phyloP scores from a whole-genome alignment of 495 filamentous ascomycete species.

The Hypoxylon fragiforme region DNA sequence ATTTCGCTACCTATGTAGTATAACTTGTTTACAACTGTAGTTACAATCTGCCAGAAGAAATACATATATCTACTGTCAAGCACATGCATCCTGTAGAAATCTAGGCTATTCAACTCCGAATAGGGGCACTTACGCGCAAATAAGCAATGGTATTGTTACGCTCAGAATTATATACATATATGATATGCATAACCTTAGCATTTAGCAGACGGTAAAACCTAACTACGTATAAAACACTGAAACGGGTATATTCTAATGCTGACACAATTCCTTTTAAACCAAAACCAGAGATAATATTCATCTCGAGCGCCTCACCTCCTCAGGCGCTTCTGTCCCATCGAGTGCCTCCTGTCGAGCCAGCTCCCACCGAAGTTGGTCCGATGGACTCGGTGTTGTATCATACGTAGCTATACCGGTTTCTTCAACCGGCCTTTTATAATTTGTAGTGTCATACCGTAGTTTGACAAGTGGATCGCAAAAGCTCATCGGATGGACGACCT shows the following conservation, averaged over 20 bases:
- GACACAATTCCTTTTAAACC: not conserved
- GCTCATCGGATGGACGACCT: constrained; percentile 25
- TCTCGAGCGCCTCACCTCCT: constrained; percentile 12
- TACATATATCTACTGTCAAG: no score
- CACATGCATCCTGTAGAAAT: no score
- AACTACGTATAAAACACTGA: no score
- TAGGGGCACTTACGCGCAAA: no score
- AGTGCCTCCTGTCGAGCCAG: constrained; percentile 30
- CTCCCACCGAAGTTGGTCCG: constrained; percentile 38
- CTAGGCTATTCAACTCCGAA: no score
- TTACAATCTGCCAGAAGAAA: no score
- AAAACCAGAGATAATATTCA: not conserved
- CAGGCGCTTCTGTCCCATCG: constrained; percentile 17
- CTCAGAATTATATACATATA: no score
- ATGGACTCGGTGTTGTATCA: constrained; percentile 38
- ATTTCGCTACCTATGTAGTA: no score
- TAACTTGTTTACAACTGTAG: no score
- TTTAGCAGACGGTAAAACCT: no score
- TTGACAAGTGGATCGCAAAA: constrained; percentile 34
- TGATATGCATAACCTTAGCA: no score
- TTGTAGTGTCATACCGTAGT: constrained; percentile 27
- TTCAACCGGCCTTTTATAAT: constrained; percentile 16
- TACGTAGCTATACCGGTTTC: constrained; percentile 8
- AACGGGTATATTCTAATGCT: not conserved
- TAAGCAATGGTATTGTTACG: no score